Evolutionary conservation across 2,329 filamentous ascomycete genomes (phyloP).

Genomic region (Stachybotrys echinatus): DNA sequence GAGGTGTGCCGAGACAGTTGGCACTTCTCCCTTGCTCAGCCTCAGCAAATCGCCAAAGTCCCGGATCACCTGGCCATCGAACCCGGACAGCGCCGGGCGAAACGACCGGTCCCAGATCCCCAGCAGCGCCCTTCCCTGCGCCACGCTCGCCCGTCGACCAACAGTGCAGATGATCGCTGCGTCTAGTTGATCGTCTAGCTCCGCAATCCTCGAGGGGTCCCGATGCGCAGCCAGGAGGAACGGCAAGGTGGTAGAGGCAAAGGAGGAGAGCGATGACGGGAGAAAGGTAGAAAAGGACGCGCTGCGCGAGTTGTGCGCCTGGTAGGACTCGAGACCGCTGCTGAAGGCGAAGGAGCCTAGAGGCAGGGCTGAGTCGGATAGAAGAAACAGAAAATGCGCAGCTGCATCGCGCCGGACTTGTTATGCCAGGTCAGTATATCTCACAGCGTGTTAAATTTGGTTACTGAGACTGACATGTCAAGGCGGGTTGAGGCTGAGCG

Average conservation of each 20-base stretch:
- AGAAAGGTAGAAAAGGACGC: constrained; percentile 61
- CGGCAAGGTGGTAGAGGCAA: constrained; percentile 67
- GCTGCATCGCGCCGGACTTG: constrained; percentile 14
- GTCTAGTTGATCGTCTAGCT: constrained; percentile 71
- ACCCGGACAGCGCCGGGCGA: constrained; percentile 27
- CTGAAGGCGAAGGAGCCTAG: constrained; percentile 85
- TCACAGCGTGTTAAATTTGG: no score
- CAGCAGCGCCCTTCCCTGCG: constrained; percentile 71
- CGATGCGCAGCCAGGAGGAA: constrained; percentile 67
- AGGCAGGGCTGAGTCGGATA: constrained; percentile 76
- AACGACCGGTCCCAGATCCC: constrained; percentile 73
- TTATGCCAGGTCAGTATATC: constrained; percentile 6
- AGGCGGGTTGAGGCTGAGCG: constrained; percentile 7
- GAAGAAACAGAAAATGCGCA: constrained; percentile 66
- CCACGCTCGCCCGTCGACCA: constrained; percentile 66
- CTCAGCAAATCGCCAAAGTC: constrained; percentile 31
- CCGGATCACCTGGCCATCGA: constrained; percentile 22
- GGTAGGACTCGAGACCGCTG: constrained; percentile 75
- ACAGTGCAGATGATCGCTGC: constrained; percentile 76
- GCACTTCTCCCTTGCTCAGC: constrained; percentile 21
- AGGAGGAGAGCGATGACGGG: constrained; percentile 62
- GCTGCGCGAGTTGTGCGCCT: constrained; percentile 54
- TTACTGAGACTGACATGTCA: constrained; percentile 10
- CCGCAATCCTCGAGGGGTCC: constrained; percentile 41
- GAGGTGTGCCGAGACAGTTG: constrained; percentile 57